Evolutionary conservation across 2,329 filamentous ascomycete genomes (phyloP), one percentile per base, ranked within the genome.

Genomic region (Fusarium armeniacum): DNA sequence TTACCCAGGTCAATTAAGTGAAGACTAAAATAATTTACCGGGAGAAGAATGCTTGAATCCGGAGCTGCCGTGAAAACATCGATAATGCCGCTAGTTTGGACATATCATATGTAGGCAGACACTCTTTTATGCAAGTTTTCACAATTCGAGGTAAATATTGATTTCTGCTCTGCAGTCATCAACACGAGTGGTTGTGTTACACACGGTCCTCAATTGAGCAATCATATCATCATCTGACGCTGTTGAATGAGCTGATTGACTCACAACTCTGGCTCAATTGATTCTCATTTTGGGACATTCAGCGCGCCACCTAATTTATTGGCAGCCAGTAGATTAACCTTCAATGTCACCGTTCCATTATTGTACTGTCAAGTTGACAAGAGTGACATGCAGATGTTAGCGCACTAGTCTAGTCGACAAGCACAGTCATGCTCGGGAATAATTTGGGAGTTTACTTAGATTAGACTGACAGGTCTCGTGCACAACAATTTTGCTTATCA

Each of bases 101-200:
- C 4, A 6, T 6, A 26, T n/a, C 24, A 6, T 2, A 32, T 9
- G 22, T 18, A 26, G 7, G 6, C 7, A 22, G 1, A 16, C 28
- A 46, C 43, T 20, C 28, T 22, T 16, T 28, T 52, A 52, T 52
- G 49, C 35, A 52, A 1, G 35, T 18, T 41, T 52, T 52, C 24
- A 52, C 49, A 52, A 22, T 22, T 22, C 5, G n/a, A 18, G 49
- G 26, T 30, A 41, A 52, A 52, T 52, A 52, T 52, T 41, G 49
- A 22, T 28, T 51, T 18, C 2, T 51, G 4, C n/a, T 52, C 49
- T 41, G 49, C 49, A 9, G 24, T 52, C 33, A 30, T n/a, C 35
- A 41, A 52, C 24, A 36, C n/a, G 33, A 9, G 3, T 18, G 26
- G 24, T 35, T 5, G 24, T 52, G 49, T 41, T 52, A 16, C 49